Conservation (phyloP, 805 yeast genomes). For the Saturnispora diversa region DNA sequence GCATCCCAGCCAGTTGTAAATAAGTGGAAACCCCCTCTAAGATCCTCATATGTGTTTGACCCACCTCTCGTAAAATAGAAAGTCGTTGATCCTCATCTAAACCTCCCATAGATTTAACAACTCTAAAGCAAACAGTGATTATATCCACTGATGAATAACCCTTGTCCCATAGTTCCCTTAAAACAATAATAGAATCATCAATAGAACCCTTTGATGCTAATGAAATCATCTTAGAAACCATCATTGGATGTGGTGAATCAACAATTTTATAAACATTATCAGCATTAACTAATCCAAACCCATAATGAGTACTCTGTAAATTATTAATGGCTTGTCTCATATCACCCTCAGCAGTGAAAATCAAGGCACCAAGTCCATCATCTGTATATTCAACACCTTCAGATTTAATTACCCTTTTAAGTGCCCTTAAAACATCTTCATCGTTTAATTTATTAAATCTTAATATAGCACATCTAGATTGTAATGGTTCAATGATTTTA, state of each 20-base stretch:
- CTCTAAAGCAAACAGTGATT: constrained; percentile 83
- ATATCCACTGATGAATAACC: constrained; percentile 94
- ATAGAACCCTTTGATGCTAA: constrained; percentile 28
- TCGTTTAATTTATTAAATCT: constrained; percentile 76
- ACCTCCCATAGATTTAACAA: constrained; percentile 54
- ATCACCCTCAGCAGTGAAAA: constrained; percentile 96
- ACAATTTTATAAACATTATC: constrained; percentile 92
- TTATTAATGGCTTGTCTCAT: constrained; percentile 98
- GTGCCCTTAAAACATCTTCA: constrained; percentile 71
- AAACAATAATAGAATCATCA: constrained; percentile 56
- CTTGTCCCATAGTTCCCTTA: constrained; percentile 71
- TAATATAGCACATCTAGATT: constrained; percentile 91
- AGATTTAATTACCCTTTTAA: constrained; percentile 57
- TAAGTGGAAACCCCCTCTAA: constrained; percentile 88
- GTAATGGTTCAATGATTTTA: constrained; percentile 94
- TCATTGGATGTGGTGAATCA: constrained; percentile 91
- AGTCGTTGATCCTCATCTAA: constrained; percentile 62
- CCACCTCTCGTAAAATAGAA: constrained; percentile 77
- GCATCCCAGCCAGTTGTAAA: constrained; percentile 76
- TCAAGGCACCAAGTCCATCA: constrained; percentile 86
- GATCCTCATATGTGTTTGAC: constrained; percentile 84
- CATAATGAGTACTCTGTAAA: constrained; percentile 88
- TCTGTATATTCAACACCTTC: constrained; percentile 75
- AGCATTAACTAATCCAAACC: constrained; percentile 84
- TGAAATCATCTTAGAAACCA: constrained; percentile 63